Evolutionary conservation across 306 rosid genomes (phyloP).

Genomic region (Albizia julibrissin): DNA sequence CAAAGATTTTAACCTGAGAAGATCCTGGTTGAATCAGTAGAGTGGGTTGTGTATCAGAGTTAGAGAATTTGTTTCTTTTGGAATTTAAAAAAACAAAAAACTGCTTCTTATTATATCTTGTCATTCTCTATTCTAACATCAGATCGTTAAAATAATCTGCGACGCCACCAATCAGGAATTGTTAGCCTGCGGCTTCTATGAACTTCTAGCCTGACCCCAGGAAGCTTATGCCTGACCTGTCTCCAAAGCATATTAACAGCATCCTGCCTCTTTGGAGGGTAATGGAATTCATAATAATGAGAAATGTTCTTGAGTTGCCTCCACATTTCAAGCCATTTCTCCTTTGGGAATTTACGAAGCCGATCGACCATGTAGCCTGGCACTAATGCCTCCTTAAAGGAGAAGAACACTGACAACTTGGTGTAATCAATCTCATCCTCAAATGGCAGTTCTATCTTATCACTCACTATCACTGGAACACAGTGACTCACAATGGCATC

Average conservation of each 20-base stretch:
- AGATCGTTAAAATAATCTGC: constrained; percentile 39
- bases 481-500: constrained; percentile 82
- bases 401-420: constrained; percentile 64
- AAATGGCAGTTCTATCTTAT: constrained; percentile 74
- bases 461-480: constrained; percentile 71
- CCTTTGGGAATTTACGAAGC: constrained; percentile 57
- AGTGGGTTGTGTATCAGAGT: not conserved
- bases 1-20: not conserved
- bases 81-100: not conserved
- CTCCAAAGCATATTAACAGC: constrained; percentile 78
- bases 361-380: constrained; percentile 64
- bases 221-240: constrained; percentile 70
- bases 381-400: constrained; percentile 66
- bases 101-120: not conserved
- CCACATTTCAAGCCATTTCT: constrained; percentile 74
- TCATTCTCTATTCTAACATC: not conserved
- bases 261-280: constrained; percentile 62
- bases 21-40: not conserved
- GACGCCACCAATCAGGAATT: constrained; percentile 67
- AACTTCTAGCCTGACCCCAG: constrained; percentile 47
- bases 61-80: not conserved
- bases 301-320: constrained; percentile 50
- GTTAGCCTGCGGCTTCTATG: constrained; percentile 64
- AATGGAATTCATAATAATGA: constrained; percentile 63
- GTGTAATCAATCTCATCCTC: constrained; percentile 71